Base-by-base conservation (phyloP, 2,329 filamentous ascomycete species). In the Exophiala spinifera region DNA sequence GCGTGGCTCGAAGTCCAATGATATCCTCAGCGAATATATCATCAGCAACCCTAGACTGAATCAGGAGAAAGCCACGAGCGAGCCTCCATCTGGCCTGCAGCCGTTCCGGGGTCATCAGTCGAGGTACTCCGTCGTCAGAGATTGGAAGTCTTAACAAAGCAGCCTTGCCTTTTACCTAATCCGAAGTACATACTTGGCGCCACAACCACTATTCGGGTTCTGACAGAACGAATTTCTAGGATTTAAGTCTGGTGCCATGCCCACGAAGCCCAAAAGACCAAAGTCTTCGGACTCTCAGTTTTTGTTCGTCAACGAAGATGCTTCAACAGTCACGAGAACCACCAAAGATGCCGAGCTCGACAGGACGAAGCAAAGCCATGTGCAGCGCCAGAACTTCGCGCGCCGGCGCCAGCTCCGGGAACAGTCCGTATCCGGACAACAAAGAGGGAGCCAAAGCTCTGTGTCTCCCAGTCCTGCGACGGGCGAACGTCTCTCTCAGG, bases 351-450 rank as follows among this genome's bases (percentile, higher is more conserved):
- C 44, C 19, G 51, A 58, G 28, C 46, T 56, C 11, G 58, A 61
- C 34, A 47, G 57, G 42, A 60, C 56, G 21, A 63, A 63, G 46
- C 61, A 63, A 46, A 63, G 61, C 39, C 61, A 63, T 51, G 61
- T 63, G 17, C 61, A 63, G 46, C 50, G 61, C 28, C 61, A 57
- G 39, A 55, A 59, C 46, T 60, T 63, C 20, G 59, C 59, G 3
- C 52, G 56, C 19, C 56, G 51, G 50, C 56, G 56, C 13, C 56
- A 53, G 4, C 42, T 59, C 34, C 49, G 46, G 25, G 53, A 53
- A 34, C 47, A 50, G 33, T 54, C 51, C 8, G 44, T 49, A 10
- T 20, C 52, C n/a, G 45, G 23, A 14, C 46, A 47, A 19, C 45
- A 19, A 17, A 25, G 39, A 33, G 51, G 49, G 40, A 49, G 31